A percentile compares a stretch with the other conserved stretches of the same genome.
phyloP scores from a whole-genome alignment of 1,284 basidiomycete species.

The Trichosporon sp. region DNA sequence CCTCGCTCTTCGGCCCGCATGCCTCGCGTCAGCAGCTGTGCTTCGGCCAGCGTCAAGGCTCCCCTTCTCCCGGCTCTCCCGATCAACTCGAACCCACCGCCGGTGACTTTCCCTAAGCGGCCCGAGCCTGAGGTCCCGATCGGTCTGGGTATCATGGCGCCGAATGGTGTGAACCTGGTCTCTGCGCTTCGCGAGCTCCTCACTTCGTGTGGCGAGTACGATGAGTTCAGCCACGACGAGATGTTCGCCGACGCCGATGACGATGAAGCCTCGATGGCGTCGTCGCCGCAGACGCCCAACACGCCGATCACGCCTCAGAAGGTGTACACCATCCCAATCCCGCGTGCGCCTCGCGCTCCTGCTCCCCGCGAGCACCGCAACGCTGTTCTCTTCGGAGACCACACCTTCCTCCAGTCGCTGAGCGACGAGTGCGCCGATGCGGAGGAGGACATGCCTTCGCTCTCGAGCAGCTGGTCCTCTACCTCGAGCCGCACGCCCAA shows the following conservation, averaged over 20 bases:
- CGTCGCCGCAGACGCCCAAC: neutral
- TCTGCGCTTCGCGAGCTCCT: slow-evolving; percentile 19
- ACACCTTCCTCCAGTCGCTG: slow-evolving; percentile 5
- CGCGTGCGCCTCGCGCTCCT: neutral
- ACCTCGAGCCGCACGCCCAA: neutral
- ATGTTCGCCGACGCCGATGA: slow-evolving; percentile 12
- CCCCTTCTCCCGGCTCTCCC: slow-evolving; percentile 5
- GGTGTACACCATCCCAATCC: neutral
- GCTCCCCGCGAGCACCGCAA: neutral
- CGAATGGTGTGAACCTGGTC: slow-evolving; percentile 12
- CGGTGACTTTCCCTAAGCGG: neutral
- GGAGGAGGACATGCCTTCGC: neutral
- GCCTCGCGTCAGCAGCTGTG: neutral
- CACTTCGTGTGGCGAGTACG: slow-evolving; percentile 16
- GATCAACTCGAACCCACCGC: neutral
- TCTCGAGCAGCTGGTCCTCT: neutral
- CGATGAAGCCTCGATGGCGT: neutral
- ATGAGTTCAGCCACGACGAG: slow-evolving; percentile 6
- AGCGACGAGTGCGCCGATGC: neutral
- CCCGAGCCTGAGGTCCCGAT: neutral
- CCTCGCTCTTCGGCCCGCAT: neutral
- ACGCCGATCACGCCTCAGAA: neutral
- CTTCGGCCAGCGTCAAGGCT: neutral
- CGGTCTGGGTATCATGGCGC: neutral
- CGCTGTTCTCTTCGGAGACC: slow-evolving; percentile 2